Conservation (phyloP, 106 monocot genomes). For the Alisma plantagoaquatica region DNA sequence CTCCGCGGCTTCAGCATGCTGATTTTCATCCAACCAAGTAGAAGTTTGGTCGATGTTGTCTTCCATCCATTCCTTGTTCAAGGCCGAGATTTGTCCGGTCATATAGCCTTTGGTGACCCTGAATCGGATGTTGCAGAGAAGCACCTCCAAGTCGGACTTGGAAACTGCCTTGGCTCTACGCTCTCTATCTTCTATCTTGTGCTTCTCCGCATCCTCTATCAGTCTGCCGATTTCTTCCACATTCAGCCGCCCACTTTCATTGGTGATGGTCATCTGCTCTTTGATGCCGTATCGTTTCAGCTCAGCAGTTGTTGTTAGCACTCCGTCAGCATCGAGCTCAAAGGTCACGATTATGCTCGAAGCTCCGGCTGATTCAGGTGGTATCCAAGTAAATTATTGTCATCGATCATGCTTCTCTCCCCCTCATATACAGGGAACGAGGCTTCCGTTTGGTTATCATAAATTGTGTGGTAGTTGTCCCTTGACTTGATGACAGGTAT, state of each 20-base stretch:
- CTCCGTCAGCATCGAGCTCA: slow-evolving; percentile 57
- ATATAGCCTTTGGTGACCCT: too few species aligned
- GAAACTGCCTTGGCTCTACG: slow-evolving; percentile 39
- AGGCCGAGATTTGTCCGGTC: too few species aligned
- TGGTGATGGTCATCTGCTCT: slow-evolving; percentile 9
- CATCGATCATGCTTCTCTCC: slow-evolving; percentile 4
- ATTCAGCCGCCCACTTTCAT: slow-evolving; percentile 12
- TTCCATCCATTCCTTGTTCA: too few species aligned
- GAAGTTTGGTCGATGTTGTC: too few species aligned
- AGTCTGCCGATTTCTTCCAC: slow-evolving; percentile 9
- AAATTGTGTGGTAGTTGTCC: slow-evolving; percentile 38
- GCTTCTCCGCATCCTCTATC: slow-evolving; percentile 15
- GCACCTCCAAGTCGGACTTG: slow-evolving; percentile 54
- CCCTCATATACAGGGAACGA: slow-evolving; percentile 45
- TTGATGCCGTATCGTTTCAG: slow-evolving; percentile 40
- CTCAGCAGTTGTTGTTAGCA: slow-evolving; percentile 49
- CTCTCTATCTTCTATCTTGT: slow-evolving; percentile 37
- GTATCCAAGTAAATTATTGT: slow-evolving; percentile 30
- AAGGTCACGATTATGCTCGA: slow-evolving; percentile 51
- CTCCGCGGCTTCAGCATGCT: too few species aligned
- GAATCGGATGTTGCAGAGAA: slow-evolving; percentile 55
- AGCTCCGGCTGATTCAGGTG: slow-evolving; percentile 41
- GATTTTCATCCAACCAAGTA: too few species aligned
- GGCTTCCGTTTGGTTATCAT: slow-evolving; percentile 45
- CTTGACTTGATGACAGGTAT: slow-evolving; percentile 50